A percentile compares a stretch with the other conserved stretches of the same genome.
These are phyloP conservation scores for Cymbopogon citratus DNA, from an alignment of 176 grass and related monocot genomes.

Conservation along the genomic window DNA sequence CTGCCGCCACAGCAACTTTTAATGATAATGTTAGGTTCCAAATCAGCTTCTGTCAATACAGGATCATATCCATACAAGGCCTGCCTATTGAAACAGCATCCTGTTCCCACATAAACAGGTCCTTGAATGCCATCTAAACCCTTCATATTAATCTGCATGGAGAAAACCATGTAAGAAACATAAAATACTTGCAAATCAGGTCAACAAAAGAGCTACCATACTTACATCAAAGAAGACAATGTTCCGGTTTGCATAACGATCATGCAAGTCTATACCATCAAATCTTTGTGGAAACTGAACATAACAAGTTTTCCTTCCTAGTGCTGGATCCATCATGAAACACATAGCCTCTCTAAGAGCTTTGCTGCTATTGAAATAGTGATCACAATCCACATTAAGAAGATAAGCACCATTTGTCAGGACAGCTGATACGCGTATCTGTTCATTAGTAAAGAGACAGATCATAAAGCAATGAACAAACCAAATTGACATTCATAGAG, in stretches of 20 bases:
- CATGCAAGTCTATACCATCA: constrained; percentile 81
- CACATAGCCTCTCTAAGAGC: constrained; percentile 97
- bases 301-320: constrained; percentile 84
- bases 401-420: constrained; percentile 95
- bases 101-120: constrained; percentile 83
- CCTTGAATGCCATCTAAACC: constrained; percentile 97
- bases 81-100: constrained; percentile 90
- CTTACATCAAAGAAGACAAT: constrained; percentile 99
- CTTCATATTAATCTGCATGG: constrained; percentile 88
- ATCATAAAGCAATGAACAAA: constrained; percentile 16
- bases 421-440: constrained; percentile 95
- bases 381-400: constrained; percentile 99
- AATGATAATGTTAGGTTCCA: constrained; percentile 72
- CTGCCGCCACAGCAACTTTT: constrained; percentile 76
- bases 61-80: constrained; percentile 91
- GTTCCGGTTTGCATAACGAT: constrained; percentile 98
- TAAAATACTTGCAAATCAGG: not conserved
- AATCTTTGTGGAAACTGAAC: constrained; percentile 98
- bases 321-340: constrained; percentile 90
- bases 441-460: constrained; percentile 7
- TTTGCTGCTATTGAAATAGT: constrained; percentile 98
- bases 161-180: constrained; percentile 4
- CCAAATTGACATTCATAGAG: not conserved
- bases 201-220: not conserved
- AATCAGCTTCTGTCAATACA: constrained; percentile 67